A percentile compares a stretch with the other conserved stretches of the same genome.
phyloP scores from a whole-genome alignment of 2,329 filamentous ascomycete genomes.

The Ophiostoma fasciatum region DNA sequence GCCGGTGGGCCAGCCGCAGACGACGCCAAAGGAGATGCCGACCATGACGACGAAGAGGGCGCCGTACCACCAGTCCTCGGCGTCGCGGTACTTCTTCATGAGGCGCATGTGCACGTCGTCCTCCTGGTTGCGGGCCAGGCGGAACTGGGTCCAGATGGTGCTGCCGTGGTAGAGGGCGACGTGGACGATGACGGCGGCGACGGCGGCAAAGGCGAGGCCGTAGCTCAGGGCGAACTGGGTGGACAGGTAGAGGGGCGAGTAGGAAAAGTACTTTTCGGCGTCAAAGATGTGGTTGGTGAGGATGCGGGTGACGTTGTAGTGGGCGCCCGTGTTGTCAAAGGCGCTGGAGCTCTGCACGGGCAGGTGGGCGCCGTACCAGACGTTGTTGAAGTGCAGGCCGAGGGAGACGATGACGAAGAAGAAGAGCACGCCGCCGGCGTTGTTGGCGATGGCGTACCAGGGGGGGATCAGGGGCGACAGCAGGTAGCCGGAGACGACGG shows the following conservation, averaged over 20 bases:
- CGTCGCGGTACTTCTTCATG: slow-evolving; percentile 46
- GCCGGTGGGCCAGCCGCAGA: slow-evolving; percentile 37
- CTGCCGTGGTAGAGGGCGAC: slow-evolving; percentile 39
- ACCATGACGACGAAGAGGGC: slow-evolving; percentile 38
- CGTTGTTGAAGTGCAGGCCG: slow-evolving; percentile 41
- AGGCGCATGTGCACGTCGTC: slow-evolving; percentile 45
- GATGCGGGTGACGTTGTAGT: slow-evolving; percentile 47
- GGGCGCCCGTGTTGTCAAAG: slow-evolving; percentile 47
- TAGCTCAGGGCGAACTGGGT: slow-evolving; percentile 47
- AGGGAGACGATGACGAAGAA: slow-evolving; percentile 44
- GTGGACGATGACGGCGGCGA: slow-evolving; percentile 44
- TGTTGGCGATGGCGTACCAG: slow-evolving; percentile 42
- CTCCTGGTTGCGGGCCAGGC: slow-evolving; percentile 38
- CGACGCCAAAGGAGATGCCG: slow-evolving; percentile 37
- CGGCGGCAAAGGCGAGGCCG: slow-evolving; percentile 41
- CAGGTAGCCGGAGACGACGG: slow-evolving; percentile 31
- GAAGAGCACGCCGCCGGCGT: slow-evolving; percentile 34
- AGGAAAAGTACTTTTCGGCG: slow-evolving; percentile 42
- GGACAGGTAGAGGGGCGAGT: slow-evolving; percentile 51
- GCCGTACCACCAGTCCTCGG: slow-evolving; percentile 44
- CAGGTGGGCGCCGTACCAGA: slow-evolving; percentile 44
- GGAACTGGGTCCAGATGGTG: slow-evolving; percentile 40
- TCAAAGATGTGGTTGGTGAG: slow-evolving; percentile 45
- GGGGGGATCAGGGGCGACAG: slow-evolving; percentile 34
- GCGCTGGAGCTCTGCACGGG: slow-evolving; percentile 45